Evolutionary conservation across 2,329 filamentous ascomycete genomes (phyloP), one percentile per base, ranked within the genome.

Genomic region (Ceratocystis cacaofunesta): DNA sequence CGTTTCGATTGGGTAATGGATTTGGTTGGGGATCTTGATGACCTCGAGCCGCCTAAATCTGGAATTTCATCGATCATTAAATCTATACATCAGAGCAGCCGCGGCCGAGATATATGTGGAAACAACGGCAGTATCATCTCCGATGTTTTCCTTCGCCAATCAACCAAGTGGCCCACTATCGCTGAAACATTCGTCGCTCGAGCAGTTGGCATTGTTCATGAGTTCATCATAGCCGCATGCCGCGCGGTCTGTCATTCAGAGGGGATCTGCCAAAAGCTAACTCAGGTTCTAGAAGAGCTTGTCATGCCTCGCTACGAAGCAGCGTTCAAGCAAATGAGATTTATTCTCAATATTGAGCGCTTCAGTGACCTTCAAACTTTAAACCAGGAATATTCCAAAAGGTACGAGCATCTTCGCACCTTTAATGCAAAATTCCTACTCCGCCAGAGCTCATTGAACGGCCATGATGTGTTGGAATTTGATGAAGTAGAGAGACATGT

Each of bases 281-380:
- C 69, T 67, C 65, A 70, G 0, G 64, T 66, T 3, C 67, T 74
- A 0, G 43, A 70, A 25, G 70, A 72, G 0, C 63, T 65, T 0
- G 22, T 72, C 0, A 12, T 72, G 7, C 61, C 65, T 3, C 65
- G 69, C 0, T 75, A 75, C 65, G 61, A 68, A 57, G 30, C 4
- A 1, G 69, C 69, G 2, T 69, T 74, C 50, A 43, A 65, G 10
- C 70, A 71, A 41, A 71, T 70, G 1, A 66, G 62, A 0, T 68
- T 72, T 5, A 68, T 75, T 0, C 69, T 72, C 0, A 41, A 67
- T 1, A 68, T 73, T 3, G 74, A 75, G 63, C 70, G 70, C 3
- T 64, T 70, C 17, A 63, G 68, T 46, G 68, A 70, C 10, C 71
- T 73, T 1, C 74, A 71, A 61, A 75, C 74, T 1, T 69, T 74